Percentiles rank a stretch among this genome's conserved stretches.
Conservation (phyloP, 495 filamentous ascomycete species). For the Podospora tetraspora region DNA sequence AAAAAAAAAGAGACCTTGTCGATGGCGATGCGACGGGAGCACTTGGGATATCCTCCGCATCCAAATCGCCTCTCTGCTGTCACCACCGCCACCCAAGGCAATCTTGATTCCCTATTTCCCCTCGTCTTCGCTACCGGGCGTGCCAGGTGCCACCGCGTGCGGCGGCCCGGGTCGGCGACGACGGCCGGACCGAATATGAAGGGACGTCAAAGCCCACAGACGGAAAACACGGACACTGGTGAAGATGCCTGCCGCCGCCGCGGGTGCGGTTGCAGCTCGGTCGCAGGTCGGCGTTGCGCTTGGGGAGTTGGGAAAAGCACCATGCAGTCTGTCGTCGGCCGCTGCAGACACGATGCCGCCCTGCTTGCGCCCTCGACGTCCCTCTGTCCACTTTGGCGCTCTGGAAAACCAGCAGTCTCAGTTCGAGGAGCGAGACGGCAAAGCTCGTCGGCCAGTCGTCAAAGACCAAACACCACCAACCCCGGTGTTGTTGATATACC, state of each 20-base stretch:
- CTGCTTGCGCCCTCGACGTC: too few relatives aligned
- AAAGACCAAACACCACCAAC: not conserved
- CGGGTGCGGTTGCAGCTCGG: not conserved
- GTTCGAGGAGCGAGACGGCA: not conserved
- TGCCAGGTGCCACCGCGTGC: not conserved
- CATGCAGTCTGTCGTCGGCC: not conserved
- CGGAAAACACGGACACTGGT: not conserved
- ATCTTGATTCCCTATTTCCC: not conserved
- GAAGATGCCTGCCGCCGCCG: not conserved
- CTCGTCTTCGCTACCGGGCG: not conserved
- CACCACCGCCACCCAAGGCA: not conserved
- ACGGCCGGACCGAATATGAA: not conserved
- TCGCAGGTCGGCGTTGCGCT: not conserved
- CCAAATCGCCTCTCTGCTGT: not conserved
- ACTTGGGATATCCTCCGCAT: not conserved
- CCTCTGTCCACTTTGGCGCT: not conserved
- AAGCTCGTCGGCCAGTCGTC: not conserved
- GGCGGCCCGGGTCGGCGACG: not conserved
- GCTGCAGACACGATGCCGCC: not conserved
- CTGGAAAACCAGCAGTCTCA: not conserved
- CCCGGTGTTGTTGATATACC: not conserved
- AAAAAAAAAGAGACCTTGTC: not conserved
- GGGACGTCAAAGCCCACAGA: not conserved
- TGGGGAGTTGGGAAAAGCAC: not conserved
- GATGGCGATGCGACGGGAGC: not conserved